Evolutionary conservation across 306 rosid species (phyloP), one percentile per base, ranked within the genome.

Genomic region (Aeschynomene evenia): DNA sequence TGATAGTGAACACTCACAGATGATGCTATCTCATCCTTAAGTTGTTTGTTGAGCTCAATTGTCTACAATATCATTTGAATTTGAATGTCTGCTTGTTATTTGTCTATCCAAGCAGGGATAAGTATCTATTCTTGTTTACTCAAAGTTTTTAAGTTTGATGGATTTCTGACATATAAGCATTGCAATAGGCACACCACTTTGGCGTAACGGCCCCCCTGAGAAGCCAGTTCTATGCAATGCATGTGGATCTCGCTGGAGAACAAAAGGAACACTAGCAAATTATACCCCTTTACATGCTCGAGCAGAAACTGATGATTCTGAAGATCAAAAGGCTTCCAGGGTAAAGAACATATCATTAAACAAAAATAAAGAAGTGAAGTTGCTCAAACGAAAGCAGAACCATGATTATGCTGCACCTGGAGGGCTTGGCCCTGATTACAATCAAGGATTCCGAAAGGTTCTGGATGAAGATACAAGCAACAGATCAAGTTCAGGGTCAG

Each of bases 221-320:
- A 94, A 94, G 88, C 97, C 97, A 42, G 90, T 94, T 45, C 79
- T 94, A 70, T 94, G 99, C 91, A 94, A 94, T 80, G 99, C 99
- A 14, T 94, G 99, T 80, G 99, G 99, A 21, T 94, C 99, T 70
- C 96, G 99, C 57, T 94, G 99, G 99, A 94, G 99, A 83, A 94
- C 99, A 13, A 94, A 94, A 84, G 99, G 99, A 78, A 88, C 99
- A n/a, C 99, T 94, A 15, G 89, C 84, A 75, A 94, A 94, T 82
- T 94, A 94, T 67, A 94, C 99, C 43, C 99, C 99, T 76, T 83
- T 94, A 79, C 99, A 91, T 76, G 90, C 97, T 69, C 89, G 99
- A 60, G 65, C 95, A 14, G 97, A 89, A 75, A 75, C 82, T 75
- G 86, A 77, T 66, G 92, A 84, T 77, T 71, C 70, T 70, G 97